phyloP scores from a whole-genome alignment of 176 grass and related monocot genomes.

The Rhipidocladum racemiflorum region DNA sequence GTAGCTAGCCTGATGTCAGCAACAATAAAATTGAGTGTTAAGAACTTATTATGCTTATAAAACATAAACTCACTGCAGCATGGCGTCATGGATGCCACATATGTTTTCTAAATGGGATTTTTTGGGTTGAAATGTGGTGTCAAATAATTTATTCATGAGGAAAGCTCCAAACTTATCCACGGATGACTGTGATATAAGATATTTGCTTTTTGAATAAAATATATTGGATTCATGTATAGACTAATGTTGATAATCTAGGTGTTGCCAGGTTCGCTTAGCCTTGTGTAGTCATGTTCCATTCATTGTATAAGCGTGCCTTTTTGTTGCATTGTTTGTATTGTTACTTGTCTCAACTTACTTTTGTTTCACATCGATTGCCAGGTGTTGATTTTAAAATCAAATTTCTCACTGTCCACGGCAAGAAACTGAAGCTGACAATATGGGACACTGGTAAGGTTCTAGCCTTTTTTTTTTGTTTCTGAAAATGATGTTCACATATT shows the following conservation, averaged over 20 bases:
- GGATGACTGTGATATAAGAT: not conserved
- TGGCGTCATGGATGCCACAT: not conserved
- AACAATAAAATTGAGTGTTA: not conserved
- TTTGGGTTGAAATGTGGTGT: not conserved
- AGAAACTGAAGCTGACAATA: conserved; percentile 93
- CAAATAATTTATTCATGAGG: not conserved
- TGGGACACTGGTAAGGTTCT: conserved; percentile 84
- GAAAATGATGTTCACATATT: not conserved
- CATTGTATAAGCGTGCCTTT: not conserved
- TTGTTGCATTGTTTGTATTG: not conserved
- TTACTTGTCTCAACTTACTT: not conserved
- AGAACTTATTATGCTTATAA: not conserved
- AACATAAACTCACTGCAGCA: not conserved
- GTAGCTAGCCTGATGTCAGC: not conserved
- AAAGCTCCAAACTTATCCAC: not conserved
- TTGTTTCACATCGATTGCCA: conserved; percentile 19
- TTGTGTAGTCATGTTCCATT: not conserved
- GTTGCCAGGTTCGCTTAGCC: not conserved
- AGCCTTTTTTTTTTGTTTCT: not conserved
- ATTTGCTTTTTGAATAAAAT: not conserved
- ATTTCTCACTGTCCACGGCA: conserved; percentile 62
- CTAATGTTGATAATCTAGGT: not conserved
- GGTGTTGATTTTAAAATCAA: conserved; percentile 99
- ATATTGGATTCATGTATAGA: not conserved
- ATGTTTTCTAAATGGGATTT: not conserved